Evolutionary conservation across 2,329 filamentous ascomycete genomes (phyloP).

Genomic region (Fusarium coicis): DNA sequence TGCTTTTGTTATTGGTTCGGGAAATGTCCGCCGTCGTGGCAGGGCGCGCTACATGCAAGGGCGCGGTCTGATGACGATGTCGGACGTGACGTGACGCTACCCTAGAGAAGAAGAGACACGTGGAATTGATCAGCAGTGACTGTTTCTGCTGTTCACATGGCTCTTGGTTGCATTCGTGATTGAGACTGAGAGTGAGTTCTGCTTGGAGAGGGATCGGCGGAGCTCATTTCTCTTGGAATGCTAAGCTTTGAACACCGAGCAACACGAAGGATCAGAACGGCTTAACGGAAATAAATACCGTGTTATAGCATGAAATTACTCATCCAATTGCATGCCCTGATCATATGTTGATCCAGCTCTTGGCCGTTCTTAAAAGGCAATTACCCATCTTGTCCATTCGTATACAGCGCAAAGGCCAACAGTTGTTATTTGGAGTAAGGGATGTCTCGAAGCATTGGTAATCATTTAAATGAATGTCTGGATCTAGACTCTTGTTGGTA

Average conservation of each 20-base stretch:
- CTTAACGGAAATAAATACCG: neutral
- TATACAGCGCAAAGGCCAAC: neutral
- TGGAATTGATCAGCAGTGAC: neutral
- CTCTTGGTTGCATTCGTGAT: neutral
- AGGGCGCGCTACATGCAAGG: neutral
- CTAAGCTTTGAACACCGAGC: neutral
- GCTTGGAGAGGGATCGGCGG: neutral
- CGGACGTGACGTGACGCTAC: neutral
- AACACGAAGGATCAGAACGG: neutral
- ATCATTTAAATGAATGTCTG: neutral
- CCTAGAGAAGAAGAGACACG: neutral
- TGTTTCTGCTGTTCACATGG: neutral
- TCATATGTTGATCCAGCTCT: conserved; percentile 10
- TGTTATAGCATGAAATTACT: neutral
- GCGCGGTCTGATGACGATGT: neutral
- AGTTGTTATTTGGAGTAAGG: neutral
- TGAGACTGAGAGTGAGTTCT: neutral
- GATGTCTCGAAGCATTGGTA: conserved; percentile 1
- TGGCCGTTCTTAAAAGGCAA: neutral
- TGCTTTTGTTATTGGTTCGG: neutral
- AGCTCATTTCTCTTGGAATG: neutral
- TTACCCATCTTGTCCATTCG: neutral
- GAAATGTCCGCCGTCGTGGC: neutral
- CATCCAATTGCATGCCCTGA: neutral
- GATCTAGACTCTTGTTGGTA: conserved; percentile 16